Conservation (phyloP, 116 monocot species). For the Cymodocea nodosa region DNA sequence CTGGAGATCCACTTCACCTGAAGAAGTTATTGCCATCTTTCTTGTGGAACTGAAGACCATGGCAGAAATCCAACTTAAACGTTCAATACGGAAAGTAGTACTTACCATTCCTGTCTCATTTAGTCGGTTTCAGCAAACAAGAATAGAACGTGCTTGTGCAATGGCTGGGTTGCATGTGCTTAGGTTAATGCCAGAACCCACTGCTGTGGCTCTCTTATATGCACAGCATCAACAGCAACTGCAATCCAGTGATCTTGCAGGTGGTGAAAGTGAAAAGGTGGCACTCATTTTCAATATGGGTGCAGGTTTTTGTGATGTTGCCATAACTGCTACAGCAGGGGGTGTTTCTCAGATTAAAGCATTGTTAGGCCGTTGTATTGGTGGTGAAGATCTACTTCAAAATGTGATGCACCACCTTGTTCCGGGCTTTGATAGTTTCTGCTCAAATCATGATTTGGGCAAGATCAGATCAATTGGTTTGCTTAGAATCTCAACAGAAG, state of each 20-base stretch:
- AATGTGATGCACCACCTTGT: constrained; percentile 38
- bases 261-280: constrained; percentile 53
- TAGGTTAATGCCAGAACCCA: constrained; percentile 75
- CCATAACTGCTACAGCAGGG: constrained; percentile 52
- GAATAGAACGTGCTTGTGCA: constrained; percentile 67
- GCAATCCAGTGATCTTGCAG: constrained; percentile 28
- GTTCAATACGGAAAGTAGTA: constrained; percentile 40
- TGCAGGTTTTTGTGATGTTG: constrained; percentile 69
- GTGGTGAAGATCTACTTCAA: constrained; percentile 72
- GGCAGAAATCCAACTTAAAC: constrained; percentile 58
- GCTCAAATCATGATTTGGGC: constrained; percentile 15
- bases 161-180: constrained; percentile 63
- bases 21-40: constrained; percentile 63
- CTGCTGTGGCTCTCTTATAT: constrained; percentile 66
- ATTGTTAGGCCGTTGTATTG: constrained; percentile 25
- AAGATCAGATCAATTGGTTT: constrained; percentile 29
- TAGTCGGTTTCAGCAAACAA: constrained; percentile 67
- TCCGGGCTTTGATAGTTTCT: constrained; percentile 33
- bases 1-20: constrained; percentile 69
- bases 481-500: constrained; percentile 34
- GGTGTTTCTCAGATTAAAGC: constrained; percentile 78
- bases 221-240: constrained; percentile 63
- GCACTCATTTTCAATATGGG: constrained; percentile 86
- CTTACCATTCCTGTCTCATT: constrained; percentile 73
- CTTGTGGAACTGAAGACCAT: constrained; percentile 47